These are phyloP conservation scores for Cicer yamashitae DNA, from an alignment of 306 rosid genomes.

Conservation along the genomic window DNA sequence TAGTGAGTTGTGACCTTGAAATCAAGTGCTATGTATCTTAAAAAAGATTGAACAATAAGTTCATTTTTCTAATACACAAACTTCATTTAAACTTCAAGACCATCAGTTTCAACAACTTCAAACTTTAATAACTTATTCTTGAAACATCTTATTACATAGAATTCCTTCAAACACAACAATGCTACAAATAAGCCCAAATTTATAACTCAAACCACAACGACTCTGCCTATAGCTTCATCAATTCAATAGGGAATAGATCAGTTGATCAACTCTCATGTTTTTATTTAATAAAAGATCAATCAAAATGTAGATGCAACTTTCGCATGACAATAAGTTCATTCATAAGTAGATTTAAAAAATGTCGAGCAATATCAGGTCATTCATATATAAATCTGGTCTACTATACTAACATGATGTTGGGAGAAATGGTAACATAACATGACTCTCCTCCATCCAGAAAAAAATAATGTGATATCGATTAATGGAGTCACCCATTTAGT, in stretches of 20 bases:
- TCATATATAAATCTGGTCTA: not conserved
- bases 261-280: not conserved
- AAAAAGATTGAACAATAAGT: too few species aligned
- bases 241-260: conserved; percentile 8
- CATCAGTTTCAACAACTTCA: not conserved
- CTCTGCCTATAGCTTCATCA: conserved; percentile 10
- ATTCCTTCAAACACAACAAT: conserved; percentile 31
- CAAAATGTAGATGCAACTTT: conserved; percentile 5
- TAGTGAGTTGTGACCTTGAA: too few species aligned
- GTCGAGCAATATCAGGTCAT: not conserved
- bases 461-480: too few species aligned
- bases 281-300: conserved; percentile 32
- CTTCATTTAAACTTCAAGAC: not conserved
- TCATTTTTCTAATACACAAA: not conserved
- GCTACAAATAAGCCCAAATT: conserved; percentile 4
- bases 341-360: not conserved
- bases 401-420: too few species aligned
- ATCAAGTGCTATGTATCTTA: too few species aligned
- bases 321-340: not conserved
- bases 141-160: conserved; percentile 21
- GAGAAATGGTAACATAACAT: too few species aligned
- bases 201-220: not conserved
- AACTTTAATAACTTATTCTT: conserved; percentile 5
- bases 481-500: too few species aligned
- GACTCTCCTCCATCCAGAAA: too few species aligned